Base-by-base conservation (phyloP, 1,139 yeast species). In the Yamadazyma dendronema region DNA sequence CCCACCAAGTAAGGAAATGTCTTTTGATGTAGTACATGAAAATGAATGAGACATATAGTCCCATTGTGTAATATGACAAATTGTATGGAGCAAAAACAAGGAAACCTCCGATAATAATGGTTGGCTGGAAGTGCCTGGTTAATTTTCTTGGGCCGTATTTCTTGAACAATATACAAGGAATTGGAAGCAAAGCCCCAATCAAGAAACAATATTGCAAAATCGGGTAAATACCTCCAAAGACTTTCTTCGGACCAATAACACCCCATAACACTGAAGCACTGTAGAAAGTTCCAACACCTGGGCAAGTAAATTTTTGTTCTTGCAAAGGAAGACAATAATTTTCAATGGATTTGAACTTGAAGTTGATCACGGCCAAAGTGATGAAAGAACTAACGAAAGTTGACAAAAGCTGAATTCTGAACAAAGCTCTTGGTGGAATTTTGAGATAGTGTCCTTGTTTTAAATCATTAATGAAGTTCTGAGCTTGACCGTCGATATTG, bases 251-350 rank as follows among this genome's bases (percentile, higher is more conserved):
- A 5, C 87, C 87, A 51, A 81, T 75, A 25, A 74, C 80, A 45
- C 86, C 86, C 85, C 85, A 81, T 28, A 78, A 61, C 16, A 80
- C 67, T 1, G 81, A 71, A 3, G 85, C 78, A 36, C 66, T 65
- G 57, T 67, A 80, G 54, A 65, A 77, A 1, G 77, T 72, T 30
- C 59, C 62, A 13, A 71, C 62, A 32, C 53, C 60, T 23, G 78
- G 80, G 52, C 84, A 79, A 4, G 77, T 61, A 52, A 76, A 77
- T 30, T 62, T 62, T 31, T 69, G 65, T 7, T 49, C 37, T 39
- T 75, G 76, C 15, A 47, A 41, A 6, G 67, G 57, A 1, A 53
- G 48, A 56, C 85, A 80, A 47, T 73, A 62, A 30, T 52, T 46
- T 33, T 41, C 37, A n/a, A 42, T 68, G 67, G 75, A 79, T 22